Conservation (phyloP, 345 rosid genomes). For the Excoecaria agallocha region DNA sequence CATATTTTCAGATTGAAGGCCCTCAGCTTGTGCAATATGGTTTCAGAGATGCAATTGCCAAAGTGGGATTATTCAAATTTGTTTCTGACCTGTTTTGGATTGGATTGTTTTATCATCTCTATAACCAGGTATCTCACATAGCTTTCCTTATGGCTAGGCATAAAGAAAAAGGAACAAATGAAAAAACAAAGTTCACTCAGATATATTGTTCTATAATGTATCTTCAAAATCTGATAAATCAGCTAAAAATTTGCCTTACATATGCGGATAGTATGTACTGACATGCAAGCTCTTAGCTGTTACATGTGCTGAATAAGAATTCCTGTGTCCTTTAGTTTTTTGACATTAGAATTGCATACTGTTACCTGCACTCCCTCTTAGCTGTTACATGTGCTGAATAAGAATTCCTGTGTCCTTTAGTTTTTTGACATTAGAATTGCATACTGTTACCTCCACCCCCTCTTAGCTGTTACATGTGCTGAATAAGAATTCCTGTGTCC, state of each 20-base stretch:
- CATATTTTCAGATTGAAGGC: conserved; percentile 46
- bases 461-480: background rate
- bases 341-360: background rate
- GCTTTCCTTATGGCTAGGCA: background rate
- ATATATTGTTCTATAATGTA: background rate
- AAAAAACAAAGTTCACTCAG: background rate
- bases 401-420: background rate
- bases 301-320: too few relatives aligned
- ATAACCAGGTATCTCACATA: conserved; percentile 38
- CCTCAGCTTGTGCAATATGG: conserved; percentile 48
- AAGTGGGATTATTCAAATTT: conserved; percentile 43
- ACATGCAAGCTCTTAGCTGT: background rate
- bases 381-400: too few relatives aligned
- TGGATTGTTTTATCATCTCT: conserved; percentile 56
- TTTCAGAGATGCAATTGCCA: conserved; percentile 47
- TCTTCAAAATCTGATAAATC: background rate
- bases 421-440: background rate
- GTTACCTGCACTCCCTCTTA: background rate
- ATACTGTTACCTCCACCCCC: background rate
- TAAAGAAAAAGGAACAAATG: background rate
- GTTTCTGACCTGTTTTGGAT: conserved; percentile 48
- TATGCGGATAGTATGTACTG: background rate
- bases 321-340: background rate
- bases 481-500: background rate
- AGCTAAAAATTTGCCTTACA: background rate